Conservation (phyloP, 2,329 filamentous ascomycete genomes). For the Colletotrichum gloeosporioides region DNA sequence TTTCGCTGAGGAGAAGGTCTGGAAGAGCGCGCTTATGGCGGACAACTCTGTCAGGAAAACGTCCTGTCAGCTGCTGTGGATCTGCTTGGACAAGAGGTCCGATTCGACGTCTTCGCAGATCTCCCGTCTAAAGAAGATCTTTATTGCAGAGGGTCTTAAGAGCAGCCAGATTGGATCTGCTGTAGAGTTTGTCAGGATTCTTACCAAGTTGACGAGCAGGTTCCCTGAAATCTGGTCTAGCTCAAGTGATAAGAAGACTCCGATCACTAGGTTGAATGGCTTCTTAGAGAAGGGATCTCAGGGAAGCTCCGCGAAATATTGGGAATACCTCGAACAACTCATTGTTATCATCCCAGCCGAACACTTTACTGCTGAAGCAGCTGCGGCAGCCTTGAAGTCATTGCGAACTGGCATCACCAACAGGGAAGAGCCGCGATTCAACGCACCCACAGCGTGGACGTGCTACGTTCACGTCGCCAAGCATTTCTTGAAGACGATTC, state of each 20-base stretch:
- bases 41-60: constrained; percentile 58
- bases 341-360: constrained; percentile 63
- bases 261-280: constrained; percentile 63
- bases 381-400: constrained; percentile 67
- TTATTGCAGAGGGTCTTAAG: constrained; percentile 77
- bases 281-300: constrained; percentile 88
- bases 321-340: constrained; percentile 71
- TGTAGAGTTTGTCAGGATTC: constrained; percentile 69
- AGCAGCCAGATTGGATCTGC: constrained; percentile 77
- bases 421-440: constrained; percentile 76
- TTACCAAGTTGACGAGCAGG: constrained; percentile 68
- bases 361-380: constrained; percentile 49
- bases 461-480: constrained; percentile 72
- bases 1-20: constrained; percentile 69
- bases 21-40: constrained; percentile 70
- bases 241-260: constrained; percentile 57
- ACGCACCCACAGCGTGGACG: constrained; percentile 74
- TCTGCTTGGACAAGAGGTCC: constrained; percentile 51
- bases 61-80: constrained; percentile 55
- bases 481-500: constrained; percentile 53
- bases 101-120: constrained; percentile 55
- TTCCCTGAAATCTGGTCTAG: constrained; percentile 78
- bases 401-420: constrained; percentile 74
- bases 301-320: constrained; percentile 73
- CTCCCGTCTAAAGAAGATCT: constrained; percentile 56